Evolutionary conservation across 768 basidiomycete species (phyloP).

Genomic region (Pleurotus ostreatus): DNA sequence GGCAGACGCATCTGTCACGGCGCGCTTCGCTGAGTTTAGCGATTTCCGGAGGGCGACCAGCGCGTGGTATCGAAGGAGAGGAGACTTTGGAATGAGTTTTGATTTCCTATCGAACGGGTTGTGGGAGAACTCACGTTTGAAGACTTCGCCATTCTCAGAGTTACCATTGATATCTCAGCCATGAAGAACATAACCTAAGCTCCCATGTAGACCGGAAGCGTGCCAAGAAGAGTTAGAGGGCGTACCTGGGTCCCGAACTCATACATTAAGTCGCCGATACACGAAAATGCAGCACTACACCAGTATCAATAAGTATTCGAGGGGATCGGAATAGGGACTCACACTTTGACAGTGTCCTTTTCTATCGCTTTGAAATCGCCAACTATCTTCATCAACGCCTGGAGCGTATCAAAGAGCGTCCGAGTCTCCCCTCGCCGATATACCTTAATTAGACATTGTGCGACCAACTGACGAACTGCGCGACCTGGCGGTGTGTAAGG

Average conservation of each 20-base stretch:
- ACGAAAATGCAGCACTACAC: conserved; percentile 75
- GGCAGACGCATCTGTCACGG: conserved; percentile 69
- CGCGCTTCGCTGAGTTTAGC: conserved; percentile 75
- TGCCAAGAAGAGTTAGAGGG: neutral
- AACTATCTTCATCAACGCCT: conserved; percentile 70
- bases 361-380: conserved; percentile 66
- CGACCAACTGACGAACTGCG: conserved; percentile 73
- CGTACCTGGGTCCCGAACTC: conserved; percentile 80
- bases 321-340: conserved; percentile 19
- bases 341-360: conserved; percentile 67
- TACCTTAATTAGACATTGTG: conserved; percentile 69
- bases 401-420: conserved; percentile 83
- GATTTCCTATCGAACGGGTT: too few relatives aligned
- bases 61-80: too few relatives aligned
- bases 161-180: conserved; percentile 70
- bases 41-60: conserved; percentile 65
- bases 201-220: neutral
- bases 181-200: conserved; percentile 91
- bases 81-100: too few relatives aligned
- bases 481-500: conserved; percentile 60
- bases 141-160: conserved; percentile 66
- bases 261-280: conserved; percentile 86
- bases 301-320: conserved; percentile 1
- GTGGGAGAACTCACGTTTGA: too few relatives aligned
- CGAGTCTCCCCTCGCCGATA: conserved; percentile 81